phyloP scores from a whole-genome alignment of 2,329 filamentous ascomycete species.

The Colletotrichum sojae region DNA sequence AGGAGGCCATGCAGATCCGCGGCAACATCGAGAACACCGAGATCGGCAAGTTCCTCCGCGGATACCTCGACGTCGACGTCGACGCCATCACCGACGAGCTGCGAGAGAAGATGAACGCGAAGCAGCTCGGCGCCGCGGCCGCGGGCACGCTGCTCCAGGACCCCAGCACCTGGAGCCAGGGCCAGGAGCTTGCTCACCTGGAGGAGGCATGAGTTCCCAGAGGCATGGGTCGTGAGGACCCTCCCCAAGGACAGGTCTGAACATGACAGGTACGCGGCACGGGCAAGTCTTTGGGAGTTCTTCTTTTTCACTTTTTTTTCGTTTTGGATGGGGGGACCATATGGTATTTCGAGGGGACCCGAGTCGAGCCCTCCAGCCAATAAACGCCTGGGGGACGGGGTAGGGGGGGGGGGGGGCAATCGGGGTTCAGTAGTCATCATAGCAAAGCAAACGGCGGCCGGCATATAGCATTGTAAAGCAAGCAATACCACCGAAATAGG shows the following conservation, averaged over 20 bases:
- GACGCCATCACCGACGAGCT: slow-evolving; percentile 84
- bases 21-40: slow-evolving; percentile 98
- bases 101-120: slow-evolving; percentile 64
- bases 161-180: slow-evolving; percentile 25
- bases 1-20: slow-evolving; percentile 73
- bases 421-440: slow-evolving; percentile 3
- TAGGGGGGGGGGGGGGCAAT: neutral
- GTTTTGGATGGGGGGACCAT: no score
- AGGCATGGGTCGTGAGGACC: neutral
- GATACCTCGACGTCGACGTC: slow-evolving; percentile 86
- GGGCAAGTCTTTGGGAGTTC: slow-evolving; percentile 23
- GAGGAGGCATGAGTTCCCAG: slow-evolving; percentile 20
- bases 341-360: no score
- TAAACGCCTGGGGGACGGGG: neutral
- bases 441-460: slow-evolving; percentile 22
- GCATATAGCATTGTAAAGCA: neutral
- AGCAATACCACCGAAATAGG: no score
- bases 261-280: slow-evolving; percentile 11
- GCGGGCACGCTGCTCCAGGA: slow-evolving; percentile 13
- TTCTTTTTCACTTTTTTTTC: no score
- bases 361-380: no score
- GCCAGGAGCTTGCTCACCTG: slow-evolving; percentile 31
- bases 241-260: neutral
- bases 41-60: slow-evolving; percentile 83
- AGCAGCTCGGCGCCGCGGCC: slow-evolving; percentile 33